Evolutionary conservation across 768 basidiomycete species (phyloP).

Genomic region (Boletus subparvulus): DNA sequence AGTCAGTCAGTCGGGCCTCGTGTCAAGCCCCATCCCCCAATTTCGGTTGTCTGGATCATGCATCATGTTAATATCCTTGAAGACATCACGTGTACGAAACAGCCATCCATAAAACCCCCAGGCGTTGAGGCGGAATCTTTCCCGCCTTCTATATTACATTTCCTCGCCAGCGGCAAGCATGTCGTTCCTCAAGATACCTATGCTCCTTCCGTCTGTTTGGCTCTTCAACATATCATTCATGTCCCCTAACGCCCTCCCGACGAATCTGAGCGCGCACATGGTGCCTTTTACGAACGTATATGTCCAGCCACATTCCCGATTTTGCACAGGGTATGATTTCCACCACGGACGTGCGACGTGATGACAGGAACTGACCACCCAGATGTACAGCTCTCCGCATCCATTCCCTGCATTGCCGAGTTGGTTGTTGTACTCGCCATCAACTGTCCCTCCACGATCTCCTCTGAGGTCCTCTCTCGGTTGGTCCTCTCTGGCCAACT

Average conservation of each 20-base stretch:
- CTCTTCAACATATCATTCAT: conserved; percentile 30
- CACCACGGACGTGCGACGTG: neutral
- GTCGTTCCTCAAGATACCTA: conserved; percentile 18
- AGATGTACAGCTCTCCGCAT: conserved; percentile 24
- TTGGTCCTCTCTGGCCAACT: conserved; percentile 18
- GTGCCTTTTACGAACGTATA: conserved; percentile 24
- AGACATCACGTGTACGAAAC: conserved; percentile 17
- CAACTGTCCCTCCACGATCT: conserved; percentile 14
- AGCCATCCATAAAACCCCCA: conserved; percentile 11
- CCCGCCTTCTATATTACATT: neutral
- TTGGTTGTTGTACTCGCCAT: conserved; percentile 19
- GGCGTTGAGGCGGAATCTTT: no score
- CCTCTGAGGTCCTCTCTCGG: conserved; percentile 22
- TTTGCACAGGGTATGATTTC: conserved; percentile 22
- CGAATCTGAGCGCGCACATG: conserved; percentile 18
- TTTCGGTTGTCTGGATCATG: neutral
- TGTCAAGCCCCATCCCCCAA: neutral
- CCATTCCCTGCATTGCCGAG: conserved; percentile 32
- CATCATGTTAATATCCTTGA: neutral
- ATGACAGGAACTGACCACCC: conserved; percentile 1
- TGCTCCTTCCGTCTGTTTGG: conserved; percentile 28
- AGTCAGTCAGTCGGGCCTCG: neutral
- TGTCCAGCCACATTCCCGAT: conserved; percentile 23
- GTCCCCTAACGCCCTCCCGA: conserved; percentile 21
- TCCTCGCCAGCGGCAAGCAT: conserved; percentile 8